These are phyloP conservation scores for Zygosaccharomyces sapae DNA, from an alignment of 1,139 yeast genomes.

Conservation along the genomic window DNA sequence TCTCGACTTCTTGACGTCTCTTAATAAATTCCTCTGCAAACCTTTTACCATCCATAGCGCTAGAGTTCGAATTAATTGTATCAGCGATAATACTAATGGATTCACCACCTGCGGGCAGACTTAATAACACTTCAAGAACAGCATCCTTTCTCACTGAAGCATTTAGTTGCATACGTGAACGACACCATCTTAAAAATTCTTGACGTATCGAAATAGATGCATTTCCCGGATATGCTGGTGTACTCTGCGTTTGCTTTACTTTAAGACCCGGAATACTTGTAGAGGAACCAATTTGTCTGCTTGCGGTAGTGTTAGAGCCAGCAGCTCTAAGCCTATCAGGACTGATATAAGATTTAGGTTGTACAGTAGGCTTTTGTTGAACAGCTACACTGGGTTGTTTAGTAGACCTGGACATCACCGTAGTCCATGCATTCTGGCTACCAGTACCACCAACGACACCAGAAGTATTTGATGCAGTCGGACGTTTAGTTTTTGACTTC, in stretches of 20 bases:
- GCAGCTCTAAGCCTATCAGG: slow-evolving; percentile 28
- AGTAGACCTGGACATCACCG: slow-evolving; percentile 23
- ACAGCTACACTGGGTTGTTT: slow-evolving; percentile 8
- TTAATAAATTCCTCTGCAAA: slow-evolving; percentile 87
- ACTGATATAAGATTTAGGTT: slow-evolving; percentile 19
- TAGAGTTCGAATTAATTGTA: slow-evolving; percentile 82
- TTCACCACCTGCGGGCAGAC: slow-evolving; percentile 70
- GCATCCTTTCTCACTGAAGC: slow-evolving; percentile 72
- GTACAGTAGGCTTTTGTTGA: slow-evolving; percentile 12
- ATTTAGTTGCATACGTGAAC: slow-evolving; percentile 67
- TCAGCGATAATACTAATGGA: slow-evolving; percentile 86
- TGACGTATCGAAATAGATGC: slow-evolving; percentile 43
- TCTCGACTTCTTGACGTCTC: slow-evolving; percentile 69
- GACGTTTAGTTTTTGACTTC: slow-evolving; percentile 17
- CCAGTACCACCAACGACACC: slow-evolving; percentile 5
- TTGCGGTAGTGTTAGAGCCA: slow-evolving; percentile 17
- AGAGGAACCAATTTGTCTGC: slow-evolving; percentile 31
- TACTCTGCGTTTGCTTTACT: slow-evolving; percentile 34
- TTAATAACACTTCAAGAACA: slow-evolving; percentile 71
- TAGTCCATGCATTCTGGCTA: slow-evolving; percentile 29
- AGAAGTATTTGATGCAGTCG: slow-evolving; percentile 9
- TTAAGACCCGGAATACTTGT: slow-evolving; percentile 30
- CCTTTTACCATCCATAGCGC: slow-evolving; percentile 91
- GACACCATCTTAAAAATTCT: slow-evolving; percentile 84
- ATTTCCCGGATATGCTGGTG: slow-evolving; percentile 36